These are phyloP conservation scores for Dothideomycetes sp. DNA, from an alignment of 2,329 filamentous ascomycete species.

Conservation along the genomic window DNA sequence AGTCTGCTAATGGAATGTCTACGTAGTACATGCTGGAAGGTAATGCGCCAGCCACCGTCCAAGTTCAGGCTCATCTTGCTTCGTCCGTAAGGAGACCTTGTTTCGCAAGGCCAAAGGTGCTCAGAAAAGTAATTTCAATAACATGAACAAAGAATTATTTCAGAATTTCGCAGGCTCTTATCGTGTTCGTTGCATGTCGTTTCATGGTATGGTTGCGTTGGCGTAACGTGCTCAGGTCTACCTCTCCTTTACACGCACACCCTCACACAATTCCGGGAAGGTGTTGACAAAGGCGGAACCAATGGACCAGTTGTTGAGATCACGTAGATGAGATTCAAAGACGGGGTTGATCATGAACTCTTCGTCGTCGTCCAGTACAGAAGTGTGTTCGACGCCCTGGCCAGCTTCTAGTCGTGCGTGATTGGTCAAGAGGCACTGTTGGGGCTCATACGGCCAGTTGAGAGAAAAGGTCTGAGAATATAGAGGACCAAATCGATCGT, in stretches of 20 bases:
- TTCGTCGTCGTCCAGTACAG: conserved; percentile 33
- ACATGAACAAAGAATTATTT: too few species aligned
- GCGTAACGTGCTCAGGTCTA: too few species aligned
- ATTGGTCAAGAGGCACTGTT: conserved; percentile 58
- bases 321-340: conserved; percentile 69
- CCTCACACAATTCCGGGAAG: conserved; percentile 26
- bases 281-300: conserved; percentile 18
- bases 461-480: conserved; percentile 60
- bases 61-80: too few species aligned
- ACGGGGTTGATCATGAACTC: conserved; percentile 76
- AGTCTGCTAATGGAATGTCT: too few species aligned
- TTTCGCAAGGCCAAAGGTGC: too few species aligned
- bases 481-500: conserved; percentile 78
- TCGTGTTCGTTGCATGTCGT: too few species aligned
- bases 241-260: conserved; percentile 21
- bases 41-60: too few species aligned
- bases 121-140: too few species aligned
- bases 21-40: too few species aligned
- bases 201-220: too few species aligned
- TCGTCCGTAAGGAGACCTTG: too few species aligned
- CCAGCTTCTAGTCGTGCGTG: conserved; percentile 16
- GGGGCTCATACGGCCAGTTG: conserved; percentile 76
- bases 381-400: conserved; percentile 18
- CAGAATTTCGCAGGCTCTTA: too few species aligned
- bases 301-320: conserved; percentile 72